Base-by-base conservation (phyloP, 176 grass and related monocot species). In the Rhipidocladum racemiflorum region DNA sequence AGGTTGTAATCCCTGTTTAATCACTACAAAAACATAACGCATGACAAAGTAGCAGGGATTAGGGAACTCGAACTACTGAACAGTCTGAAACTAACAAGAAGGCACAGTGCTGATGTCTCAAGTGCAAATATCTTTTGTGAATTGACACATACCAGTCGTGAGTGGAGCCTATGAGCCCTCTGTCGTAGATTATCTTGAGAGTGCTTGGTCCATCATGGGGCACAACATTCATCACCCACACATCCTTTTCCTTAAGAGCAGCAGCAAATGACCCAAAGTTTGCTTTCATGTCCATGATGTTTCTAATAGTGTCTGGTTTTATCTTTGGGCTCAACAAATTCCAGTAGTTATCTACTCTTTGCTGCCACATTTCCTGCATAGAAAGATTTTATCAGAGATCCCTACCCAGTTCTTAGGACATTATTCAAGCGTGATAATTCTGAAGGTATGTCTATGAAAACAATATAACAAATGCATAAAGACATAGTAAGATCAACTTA, bases 261-360 rank as follows among this genome's bases (percentile, higher is more conserved):
- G 95, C 90, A 72, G 92, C 81, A 87, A 97, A 97, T 85, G 95
- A 97, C 71, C 95, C 95, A 83, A 94, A 82, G 65, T 93, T 92
- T 78, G 95, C 92, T 85, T 97, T 97, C 95, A 97, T 97, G 82
- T 97, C 95, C 95, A 97, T 97, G 55, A 95, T 76, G 61, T 97
- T 97, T 89, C 95, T 91, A 77, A 97, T 86, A 64, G 88, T 75
- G 34, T 97, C 84, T 60, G 88, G 72, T 68, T 89, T 91, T 79
- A 97, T 85, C 78, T 97, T 97, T 44, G 84, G 11, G 44, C 81
- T 49, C 82, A 97, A 60, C 73, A 97, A 84, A 81, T 76, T 94
- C 95, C 95, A 97, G 39, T 97, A 97, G 6, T 83, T 92, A 23
- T 89, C 90, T 77, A 97, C 92, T 68, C 90, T 91, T 87, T 88